Base-by-base conservation (phyloP, 2,329 filamentous ascomycete species). In the Penicillium sp. region DNA sequence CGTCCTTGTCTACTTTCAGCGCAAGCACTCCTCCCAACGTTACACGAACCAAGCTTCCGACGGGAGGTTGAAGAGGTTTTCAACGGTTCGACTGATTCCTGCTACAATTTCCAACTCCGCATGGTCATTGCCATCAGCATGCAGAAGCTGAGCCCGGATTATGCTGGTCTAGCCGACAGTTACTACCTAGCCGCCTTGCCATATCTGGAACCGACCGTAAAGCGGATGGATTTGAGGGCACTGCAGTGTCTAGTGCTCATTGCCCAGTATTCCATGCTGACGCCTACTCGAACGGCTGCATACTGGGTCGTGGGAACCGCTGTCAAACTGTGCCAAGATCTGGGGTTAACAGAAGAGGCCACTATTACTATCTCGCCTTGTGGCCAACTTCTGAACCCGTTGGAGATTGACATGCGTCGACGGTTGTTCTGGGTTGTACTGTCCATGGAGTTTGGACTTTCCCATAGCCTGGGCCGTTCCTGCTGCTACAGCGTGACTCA, bases 41-140 rank as follows among this genome's bases (percentile, higher is more conserved):
- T 98, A 45, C 92, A 97, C 66, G 91, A 97, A 66, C 84, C 83
- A 20, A 81, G 83, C 9, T 88, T 97, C 54, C 79, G 81, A 24
- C 76, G 80, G 53, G 88, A 95, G 54, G 75, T 96, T 29, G 81
- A 95, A 48, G 84, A 86, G 27, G 89, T 95, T 3, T 95, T 92
- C 65, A 78, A 81, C 53, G 87, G 87, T 43, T 86, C 84, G 47
- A 78, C 74, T 4, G 88, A 95, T 59, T 79, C 89, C 0, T 92
- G 91, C 67, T 85, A 91, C 65, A 90, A 93, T 62, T 97, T 96
- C 62, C 81, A 92, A 39, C 75, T 95, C 44, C 85, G 89, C 50
- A 91, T 97, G 82, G 89, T 96, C 46, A 84, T 97, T 64, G 92
- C 93, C 27, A 95, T 96, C 63, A 92, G 89, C 67, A 81, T 97